Percentiles rank a stretch among this genome's conserved stretches.
phyloP scores from a whole-genome alignment of 768 basidiomycete species.

The Kwoniella pini region DNA sequence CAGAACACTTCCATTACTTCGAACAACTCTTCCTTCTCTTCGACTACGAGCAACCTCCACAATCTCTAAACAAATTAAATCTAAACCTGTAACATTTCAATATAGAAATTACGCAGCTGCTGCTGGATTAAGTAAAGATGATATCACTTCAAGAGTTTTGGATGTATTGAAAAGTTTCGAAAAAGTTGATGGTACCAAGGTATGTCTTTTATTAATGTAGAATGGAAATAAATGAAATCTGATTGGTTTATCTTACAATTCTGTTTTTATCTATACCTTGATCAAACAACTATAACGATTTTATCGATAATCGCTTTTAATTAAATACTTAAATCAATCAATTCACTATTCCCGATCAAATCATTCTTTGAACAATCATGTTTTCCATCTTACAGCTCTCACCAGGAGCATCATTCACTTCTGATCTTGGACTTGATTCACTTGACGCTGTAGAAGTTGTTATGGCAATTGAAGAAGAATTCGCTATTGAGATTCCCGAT shows the following conservation, averaged over 20 bases:
- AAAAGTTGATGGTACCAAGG: constrained; percentile 78
- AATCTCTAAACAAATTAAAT: constrained; percentile 17
- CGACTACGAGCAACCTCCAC: constrained; percentile 19
- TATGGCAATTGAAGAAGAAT: constrained; percentile 99
- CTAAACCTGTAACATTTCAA: constrained; percentile 15
- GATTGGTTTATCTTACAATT: constrained; percentile 13
- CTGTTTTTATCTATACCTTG: neutral
- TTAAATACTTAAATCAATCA: too few species aligned
- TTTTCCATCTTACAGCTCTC: constrained; percentile 61
- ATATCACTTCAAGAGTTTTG: constrained; percentile 72
- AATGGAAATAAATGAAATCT: constrained; percentile 7
- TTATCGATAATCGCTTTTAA: constrained; percentile 4
- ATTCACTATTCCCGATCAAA: too few species aligned
- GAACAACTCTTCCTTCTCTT: constrained; percentile 42
- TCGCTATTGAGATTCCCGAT: constrained; percentile 96
- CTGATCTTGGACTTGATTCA: constrained; percentile 90
- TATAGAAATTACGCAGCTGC: constrained; percentile 64
- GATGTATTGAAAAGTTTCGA: constrained; percentile 86
- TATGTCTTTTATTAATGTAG: constrained; percentile 48
- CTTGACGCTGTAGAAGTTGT: constrained; percentile 97
- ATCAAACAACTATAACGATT: neutral
- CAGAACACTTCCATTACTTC: constrained; percentile 32
- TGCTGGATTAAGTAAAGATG: constrained; percentile 66
- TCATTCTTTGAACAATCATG: too few species aligned
- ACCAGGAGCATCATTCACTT: constrained; percentile 66